phyloP scores from a whole-genome alignment of 805 yeast species.

The Candida bentonensis region DNA sequence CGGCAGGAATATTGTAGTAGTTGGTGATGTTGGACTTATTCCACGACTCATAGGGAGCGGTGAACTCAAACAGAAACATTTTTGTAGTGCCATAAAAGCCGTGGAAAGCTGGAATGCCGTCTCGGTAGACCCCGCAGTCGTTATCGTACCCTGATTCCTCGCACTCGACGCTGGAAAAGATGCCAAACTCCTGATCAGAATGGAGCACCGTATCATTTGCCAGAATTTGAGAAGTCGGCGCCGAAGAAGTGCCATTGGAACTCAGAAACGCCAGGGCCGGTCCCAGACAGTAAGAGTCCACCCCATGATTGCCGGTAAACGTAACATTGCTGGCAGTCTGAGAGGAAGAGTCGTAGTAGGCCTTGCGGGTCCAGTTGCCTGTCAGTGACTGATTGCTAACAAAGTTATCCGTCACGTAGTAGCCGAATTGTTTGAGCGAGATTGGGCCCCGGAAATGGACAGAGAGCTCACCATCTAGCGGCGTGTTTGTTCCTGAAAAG shows the following conservation, averaged over 20 bases:
- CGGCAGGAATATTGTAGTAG: conserved; percentile 94
- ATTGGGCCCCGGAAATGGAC: conserved; percentile 88
- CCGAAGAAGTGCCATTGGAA: conserved; percentile 61
- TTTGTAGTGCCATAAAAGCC: conserved; percentile 80
- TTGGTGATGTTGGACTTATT: conserved; percentile 24
- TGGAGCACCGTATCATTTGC: conserved; percentile 45
- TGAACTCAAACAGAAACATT: conserved; percentile 85
- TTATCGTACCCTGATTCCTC: conserved; percentile 14
- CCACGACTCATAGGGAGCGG: conserved; percentile 61
- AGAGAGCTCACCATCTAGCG: conserved; percentile 75
- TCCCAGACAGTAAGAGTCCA: conserved; percentile 77
- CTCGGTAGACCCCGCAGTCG: conserved; percentile 76
- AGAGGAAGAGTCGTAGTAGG: conserved; percentile 53
- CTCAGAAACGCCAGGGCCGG: conserved; percentile 80
- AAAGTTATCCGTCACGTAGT: conserved; percentile 29
- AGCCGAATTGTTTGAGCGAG: conserved; percentile 72
- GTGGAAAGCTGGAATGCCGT: conserved; percentile 81
- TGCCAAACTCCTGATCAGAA: conserved; percentile 67
- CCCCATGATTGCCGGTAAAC: conserved; percentile 80
- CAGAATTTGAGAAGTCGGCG: conserved; percentile 55
- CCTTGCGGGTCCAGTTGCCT: conserved; percentile 58
- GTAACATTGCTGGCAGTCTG: conserved; percentile 59
- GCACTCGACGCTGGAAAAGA: conserved; percentile 40
- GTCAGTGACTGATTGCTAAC: conserved; percentile 9
- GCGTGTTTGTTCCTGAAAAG: conserved; percentile 62